A percentile compares a stretch with the other conserved stretches of the same genome.
Evolutionary conservation across 2,329 filamentous ascomycete species (phyloP).

Genomic region (Albophoma yamanashiensis): DNA sequence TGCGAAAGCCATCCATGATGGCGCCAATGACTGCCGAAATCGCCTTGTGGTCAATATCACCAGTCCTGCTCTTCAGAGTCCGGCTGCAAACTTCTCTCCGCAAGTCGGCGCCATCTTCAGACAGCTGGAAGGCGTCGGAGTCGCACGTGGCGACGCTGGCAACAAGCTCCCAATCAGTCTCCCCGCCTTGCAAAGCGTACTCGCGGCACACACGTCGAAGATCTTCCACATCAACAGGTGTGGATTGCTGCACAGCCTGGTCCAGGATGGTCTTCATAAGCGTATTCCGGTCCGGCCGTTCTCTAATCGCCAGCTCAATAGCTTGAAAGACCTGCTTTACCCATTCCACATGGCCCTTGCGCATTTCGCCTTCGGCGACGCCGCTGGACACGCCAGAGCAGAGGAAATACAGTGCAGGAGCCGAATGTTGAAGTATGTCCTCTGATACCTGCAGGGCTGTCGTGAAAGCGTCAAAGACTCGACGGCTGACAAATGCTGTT

Average conservation of each 20-base stretch:
- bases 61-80: slow-evolving; percentile 12
- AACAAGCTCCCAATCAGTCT: slow-evolving; percentile 31
- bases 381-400: slow-evolving; percentile 17
- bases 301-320: slow-evolving; percentile 16
- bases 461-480: slow-evolving; percentile 28
- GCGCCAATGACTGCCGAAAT: slow-evolving; percentile 27
- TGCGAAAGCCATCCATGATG: slow-evolving; percentile 33
- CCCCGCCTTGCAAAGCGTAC: slow-evolving; percentile 25
- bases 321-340: slow-evolving; percentile 24
- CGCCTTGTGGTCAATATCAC: slow-evolving; percentile 8
- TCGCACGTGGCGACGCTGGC: slow-evolving; percentile 32
- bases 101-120: slow-evolving; percentile 25
- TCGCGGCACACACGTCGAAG: slow-evolving; percentile 30
- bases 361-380: slow-evolving; percentile 14
- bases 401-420: slow-evolving; percentile 34
- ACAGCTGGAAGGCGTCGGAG: slow-evolving; percentile 33
- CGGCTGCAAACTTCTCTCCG: slow-evolving; percentile 28
- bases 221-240: slow-evolving; percentile 25
- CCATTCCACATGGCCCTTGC: slow-evolving; percentile 25
- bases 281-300: slow-evolving; percentile 12
- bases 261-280: slow-evolving; percentile 20
- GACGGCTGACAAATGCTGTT: slow-evolving; percentile 32
- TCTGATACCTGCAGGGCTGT: slow-evolving; percentile 28
- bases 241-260: slow-evolving; percentile 17
- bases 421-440: slow-evolving; percentile 22